phyloP scores from a whole-genome alignment of 495 filamentous ascomycete genomes.

The Penicillium pancosmium region DNA sequence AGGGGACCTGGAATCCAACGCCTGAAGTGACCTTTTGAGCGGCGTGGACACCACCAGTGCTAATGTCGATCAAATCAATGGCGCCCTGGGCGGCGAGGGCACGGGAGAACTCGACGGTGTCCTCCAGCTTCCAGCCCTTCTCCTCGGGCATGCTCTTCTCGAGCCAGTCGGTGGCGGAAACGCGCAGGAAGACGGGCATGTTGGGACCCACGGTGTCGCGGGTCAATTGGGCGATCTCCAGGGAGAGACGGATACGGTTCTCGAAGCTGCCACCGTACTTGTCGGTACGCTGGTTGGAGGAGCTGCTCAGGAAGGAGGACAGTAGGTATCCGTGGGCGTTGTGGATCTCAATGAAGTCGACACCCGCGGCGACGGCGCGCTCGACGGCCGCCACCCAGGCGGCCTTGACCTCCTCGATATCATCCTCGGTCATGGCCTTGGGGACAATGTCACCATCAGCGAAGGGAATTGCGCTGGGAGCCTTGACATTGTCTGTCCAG shows the following conservation, averaged over 20 bases:
- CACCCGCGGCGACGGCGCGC: slow-evolving; percentile 59
- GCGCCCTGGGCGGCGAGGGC: slow-evolving; percentile 56
- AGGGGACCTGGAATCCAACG: slow-evolving; percentile 68
- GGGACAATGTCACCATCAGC: slow-evolving; percentile 53
- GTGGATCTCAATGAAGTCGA: slow-evolving; percentile 64
- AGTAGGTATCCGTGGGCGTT: slow-evolving; percentile 69
- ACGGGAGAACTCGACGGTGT: slow-evolving; percentile 57
- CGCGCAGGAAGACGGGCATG: slow-evolving; percentile 70
- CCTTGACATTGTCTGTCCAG: slow-evolving; percentile 63
- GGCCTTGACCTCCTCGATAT: slow-evolving; percentile 60
- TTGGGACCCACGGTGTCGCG: slow-evolving; percentile 54
- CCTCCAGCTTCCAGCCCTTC: slow-evolving; percentile 59
- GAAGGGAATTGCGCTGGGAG: slow-evolving; percentile 57
- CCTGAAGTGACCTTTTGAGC: slow-evolving; percentile 59
- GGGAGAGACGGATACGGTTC: slow-evolving; percentile 60
- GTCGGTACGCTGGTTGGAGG: slow-evolving; percentile 64
- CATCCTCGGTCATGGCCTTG: slow-evolving; percentile 55
- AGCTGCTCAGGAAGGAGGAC: slow-evolving; percentile 64
- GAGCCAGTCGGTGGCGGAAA: slow-evolving; percentile 65
- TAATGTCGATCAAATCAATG: slow-evolving; percentile 70
- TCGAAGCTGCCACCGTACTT: slow-evolving; percentile 67
- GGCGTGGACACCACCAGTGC: slow-evolving; percentile 60
- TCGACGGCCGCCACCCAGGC: slow-evolving; percentile 57
- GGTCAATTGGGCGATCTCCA: slow-evolving; percentile 62
- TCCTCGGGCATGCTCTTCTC: slow-evolving; percentile 49